Evolutionary conservation across 1,139 yeast species (phyloP).

Genomic region (Cylindricascospora bacillispora): DNA sequence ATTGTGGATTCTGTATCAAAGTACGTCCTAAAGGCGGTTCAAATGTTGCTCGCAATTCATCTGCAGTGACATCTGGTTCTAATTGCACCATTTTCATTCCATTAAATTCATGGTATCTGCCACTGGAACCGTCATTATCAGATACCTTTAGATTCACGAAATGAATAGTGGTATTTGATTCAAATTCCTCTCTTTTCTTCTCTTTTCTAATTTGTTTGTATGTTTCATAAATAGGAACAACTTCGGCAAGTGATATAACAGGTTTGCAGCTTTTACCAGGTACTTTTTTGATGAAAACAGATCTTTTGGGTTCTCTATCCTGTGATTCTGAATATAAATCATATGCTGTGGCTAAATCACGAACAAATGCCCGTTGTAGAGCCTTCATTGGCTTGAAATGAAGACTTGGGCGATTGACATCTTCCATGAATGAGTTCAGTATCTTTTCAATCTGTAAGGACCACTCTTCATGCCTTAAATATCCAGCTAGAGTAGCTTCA

Average conservation of each 20-base stretch:
- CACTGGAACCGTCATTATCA: slow-evolving; percentile 4
- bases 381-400: slow-evolving; percentile 65
- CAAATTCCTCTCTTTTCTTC: slow-evolving; percentile 22
- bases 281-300: slow-evolving; percentile 45
- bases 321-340: slow-evolving; percentile 58
- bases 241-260: slow-evolving; percentile 23
- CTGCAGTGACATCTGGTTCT: slow-evolving; percentile 40
- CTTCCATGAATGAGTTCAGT: slow-evolving; percentile 36
- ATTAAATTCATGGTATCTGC: slow-evolving; percentile 31
- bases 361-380: slow-evolving; percentile 60
- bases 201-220: slow-evolving; percentile 27
- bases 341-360: slow-evolving; percentile 49
- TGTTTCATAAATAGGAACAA: slow-evolving; percentile 21
- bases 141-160: slow-evolving; percentile 12
- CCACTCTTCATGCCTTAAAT: slow-evolving; percentile 46
- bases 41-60: slow-evolving; percentile 32
- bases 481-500: slow-evolving; percentile 33
- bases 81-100: slow-evolving; percentile 43
- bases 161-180: slow-evolving; percentile 14
- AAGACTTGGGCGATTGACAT: slow-evolving; percentile 26
- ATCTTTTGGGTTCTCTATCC: slow-evolving; percentile 69
- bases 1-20: slow-evolving; percentile 16
- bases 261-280: slow-evolving; percentile 26
- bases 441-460: slow-evolving; percentile 47
- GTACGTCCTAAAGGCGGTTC: slow-evolving; percentile 20